Evolutionary conservation across 2,329 filamentous ascomycete species (phyloP).

Genomic region (Didymella keratinophila): DNA sequence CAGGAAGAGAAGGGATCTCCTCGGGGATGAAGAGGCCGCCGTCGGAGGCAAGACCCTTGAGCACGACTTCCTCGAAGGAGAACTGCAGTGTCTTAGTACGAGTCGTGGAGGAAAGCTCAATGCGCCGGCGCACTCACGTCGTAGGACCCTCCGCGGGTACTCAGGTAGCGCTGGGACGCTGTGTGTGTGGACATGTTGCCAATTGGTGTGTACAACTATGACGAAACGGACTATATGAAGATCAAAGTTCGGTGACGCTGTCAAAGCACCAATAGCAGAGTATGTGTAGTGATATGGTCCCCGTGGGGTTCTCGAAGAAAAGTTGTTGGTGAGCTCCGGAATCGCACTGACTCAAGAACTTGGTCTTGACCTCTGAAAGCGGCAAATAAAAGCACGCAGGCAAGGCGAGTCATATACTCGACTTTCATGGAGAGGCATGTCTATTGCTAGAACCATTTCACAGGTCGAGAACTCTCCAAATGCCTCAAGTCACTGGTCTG

Average conservation of each 20-base stretch:
- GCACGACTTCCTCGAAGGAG: constrained; percentile 88
- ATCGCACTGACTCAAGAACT: constrained; percentile 40
- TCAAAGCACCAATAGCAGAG: constrained; percentile 19
- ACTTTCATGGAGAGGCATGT: background rate
- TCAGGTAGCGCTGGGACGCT: constrained; percentile 67
- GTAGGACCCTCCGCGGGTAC: constrained; percentile 69
- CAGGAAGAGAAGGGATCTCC: constrained; percentile 71
- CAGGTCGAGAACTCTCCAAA: background rate
- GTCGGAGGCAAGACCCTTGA: constrained; percentile 87
- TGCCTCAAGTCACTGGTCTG: background rate
- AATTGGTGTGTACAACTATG: constrained; percentile 6
- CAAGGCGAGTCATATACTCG: background rate
- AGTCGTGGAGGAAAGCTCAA: constrained; percentile 4
- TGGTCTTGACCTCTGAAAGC: constrained; percentile 21
- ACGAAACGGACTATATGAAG: constrained; percentile 4
- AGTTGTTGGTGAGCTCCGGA: constrained; percentile 36
- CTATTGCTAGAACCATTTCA: background rate
- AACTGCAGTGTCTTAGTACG: constrained; percentile 61
- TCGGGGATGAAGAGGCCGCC: constrained; percentile 91
- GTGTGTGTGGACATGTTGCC: constrained; percentile 56
- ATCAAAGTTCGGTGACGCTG: constrained; percentile 17
- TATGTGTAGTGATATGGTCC: constrained; percentile 24
- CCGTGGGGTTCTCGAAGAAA: constrained; percentile 33
- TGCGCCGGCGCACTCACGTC: constrained; percentile 56
- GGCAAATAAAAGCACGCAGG: constrained; percentile 9